These are phyloP conservation scores for Vishniacozyma victoriae DNA, from an alignment of 768 basidiomycete species.

Conservation along the genomic window DNA sequence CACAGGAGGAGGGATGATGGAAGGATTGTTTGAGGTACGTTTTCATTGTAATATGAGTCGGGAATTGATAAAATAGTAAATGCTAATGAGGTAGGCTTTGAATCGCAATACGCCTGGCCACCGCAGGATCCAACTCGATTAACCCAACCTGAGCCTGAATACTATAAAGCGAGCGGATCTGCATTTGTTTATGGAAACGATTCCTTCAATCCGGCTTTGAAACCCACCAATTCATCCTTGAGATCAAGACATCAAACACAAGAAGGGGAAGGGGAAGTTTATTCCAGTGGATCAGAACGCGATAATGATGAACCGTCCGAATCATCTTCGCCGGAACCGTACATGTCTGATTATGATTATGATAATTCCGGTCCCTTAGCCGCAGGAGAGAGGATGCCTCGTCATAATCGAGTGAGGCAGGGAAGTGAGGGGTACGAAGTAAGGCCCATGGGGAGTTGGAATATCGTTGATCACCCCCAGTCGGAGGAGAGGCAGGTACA, in stretches of 20 bases:
- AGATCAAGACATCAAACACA: conserved; percentile 13
- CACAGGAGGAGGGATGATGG: background rate
- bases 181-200: conserved; percentile 78
- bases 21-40: conserved; percentile 4
- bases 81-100: conserved; percentile 40
- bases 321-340: conserved; percentile 37
- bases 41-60: too few relatives aligned
- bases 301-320: conserved; percentile 7
- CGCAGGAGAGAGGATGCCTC: conserved; percentile 1
- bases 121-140: conserved; percentile 58
- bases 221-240: conserved; percentile 55
- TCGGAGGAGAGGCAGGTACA: background rate
- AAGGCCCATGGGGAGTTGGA: conserved; percentile 6
- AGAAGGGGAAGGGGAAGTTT: background rate
- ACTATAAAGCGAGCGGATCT: conserved; percentile 44
- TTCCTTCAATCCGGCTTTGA: conserved; percentile 67
- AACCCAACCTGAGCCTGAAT: conserved; percentile 30
- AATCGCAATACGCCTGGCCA: conserved; percentile 59
- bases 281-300: conserved; percentile 23
- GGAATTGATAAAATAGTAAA: too few relatives aligned
- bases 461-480: background rate
- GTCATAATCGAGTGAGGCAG: conserved; percentile 22
- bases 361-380: conserved; percentile 22
- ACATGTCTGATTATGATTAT: conserved; percentile 44
- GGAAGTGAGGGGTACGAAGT: conserved; percentile 47